A percentile compares a stretch with the other conserved stretches of the same genome.
These are phyloP conservation scores for Grosmannia clavigera DNA, from an alignment of 2,329 filamentous ascomycete species.

Conservation along the genomic window DNA sequence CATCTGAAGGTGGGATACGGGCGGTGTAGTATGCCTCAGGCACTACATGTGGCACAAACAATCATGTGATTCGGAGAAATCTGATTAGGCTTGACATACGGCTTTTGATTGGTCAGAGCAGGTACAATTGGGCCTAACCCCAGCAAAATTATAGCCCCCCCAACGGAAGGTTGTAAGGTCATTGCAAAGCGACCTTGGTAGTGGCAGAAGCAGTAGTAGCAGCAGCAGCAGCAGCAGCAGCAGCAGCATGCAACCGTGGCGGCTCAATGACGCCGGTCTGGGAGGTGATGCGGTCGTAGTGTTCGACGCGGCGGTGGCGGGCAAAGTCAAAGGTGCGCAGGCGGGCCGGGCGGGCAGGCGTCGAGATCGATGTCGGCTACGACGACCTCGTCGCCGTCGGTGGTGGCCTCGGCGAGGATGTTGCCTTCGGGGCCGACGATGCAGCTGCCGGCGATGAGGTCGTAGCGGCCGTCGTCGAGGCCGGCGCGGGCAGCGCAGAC, in stretches of 20 bases:
- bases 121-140: too few relatives aligned
- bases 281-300: slow-evolving; percentile 24
- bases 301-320: slow-evolving; percentile 12
- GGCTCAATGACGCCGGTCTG: slow-evolving; percentile 15
- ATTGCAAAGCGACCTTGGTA: too few relatives aligned
- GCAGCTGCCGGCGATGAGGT: slow-evolving; percentile 33
- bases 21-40: too few relatives aligned
- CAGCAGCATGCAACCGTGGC: slow-evolving; percentile 1
- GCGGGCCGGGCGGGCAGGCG: slow-evolving; percentile 9
- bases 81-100: too few relatives aligned
- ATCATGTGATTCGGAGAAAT: too few relatives aligned
- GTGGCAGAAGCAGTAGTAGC: too few relatives aligned
- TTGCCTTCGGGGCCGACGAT: slow-evolving; percentile 29
- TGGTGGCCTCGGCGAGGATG: slow-evolving; percentile 34
- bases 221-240: too few relatives aligned
- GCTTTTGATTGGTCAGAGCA: too few relatives aligned
- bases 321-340: slow-evolving; percentile 12
- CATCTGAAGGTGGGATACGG: too few relatives aligned
- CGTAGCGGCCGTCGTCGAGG: slow-evolving; percentile 31
- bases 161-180: too few relatives aligned
- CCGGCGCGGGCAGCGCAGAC: slow-evolving; percentile 35
- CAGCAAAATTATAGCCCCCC: too few relatives aligned
- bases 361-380: slow-evolving; percentile 11
- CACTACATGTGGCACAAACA: too few relatives aligned
- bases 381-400: slow-evolving; percentile 31